phyloP scores from a whole-genome alignment of 2,329 filamentous ascomycete species.

The Aschersonia sp. region DNA sequence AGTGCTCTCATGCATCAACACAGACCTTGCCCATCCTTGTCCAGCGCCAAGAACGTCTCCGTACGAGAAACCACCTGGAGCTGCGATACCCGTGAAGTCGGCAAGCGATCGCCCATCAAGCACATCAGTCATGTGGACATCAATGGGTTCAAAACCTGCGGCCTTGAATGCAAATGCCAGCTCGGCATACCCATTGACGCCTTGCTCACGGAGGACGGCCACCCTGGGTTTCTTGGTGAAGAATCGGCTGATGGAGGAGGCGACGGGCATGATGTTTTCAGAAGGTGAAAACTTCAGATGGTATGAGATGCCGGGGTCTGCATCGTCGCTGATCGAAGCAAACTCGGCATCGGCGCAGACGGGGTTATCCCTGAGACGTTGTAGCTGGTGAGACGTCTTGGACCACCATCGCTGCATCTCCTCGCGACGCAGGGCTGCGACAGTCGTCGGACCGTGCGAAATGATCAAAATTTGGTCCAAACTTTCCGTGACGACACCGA shows the following conservation, averaged over 20 bases:
- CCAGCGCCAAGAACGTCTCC: slow-evolving; percentile 80
- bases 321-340: slow-evolving; percentile 55
- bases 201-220: slow-evolving; percentile 88
- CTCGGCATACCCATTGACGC: slow-evolving; percentile 90
- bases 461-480: slow-evolving; percentile 66
- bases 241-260: slow-evolving; percentile 27
- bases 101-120: slow-evolving; percentile 65
- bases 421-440: slow-evolving; percentile 56
- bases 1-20: slow-evolving; percentile 67
- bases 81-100: slow-evolving; percentile 76
- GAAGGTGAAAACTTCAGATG: slow-evolving; percentile 67
- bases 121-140: slow-evolving; percentile 95
- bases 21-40: slow-evolving; percentile 89
- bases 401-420: slow-evolving; percentile 82
- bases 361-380: slow-evolving; percentile 79
- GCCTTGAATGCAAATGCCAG: slow-evolving; percentile 94
- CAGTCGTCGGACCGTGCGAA: slow-evolving; percentile 50
- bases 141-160: slow-evolving; percentile 81
- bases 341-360: slow-evolving; percentile 76
- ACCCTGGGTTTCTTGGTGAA: slow-evolving; percentile 57
- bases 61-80: slow-evolving; percentile 95
- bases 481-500: slow-evolving; percentile 58
- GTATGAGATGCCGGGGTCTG: slow-evolving; percentile 74
- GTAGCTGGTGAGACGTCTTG: slow-evolving; percentile 80
- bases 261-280: slow-evolving; percentile 56